Evolutionary conservation across 257 asterid species (phyloP), one percentile per base, ranked within the genome.

Genomic region (Solanum peruvianum): DNA sequence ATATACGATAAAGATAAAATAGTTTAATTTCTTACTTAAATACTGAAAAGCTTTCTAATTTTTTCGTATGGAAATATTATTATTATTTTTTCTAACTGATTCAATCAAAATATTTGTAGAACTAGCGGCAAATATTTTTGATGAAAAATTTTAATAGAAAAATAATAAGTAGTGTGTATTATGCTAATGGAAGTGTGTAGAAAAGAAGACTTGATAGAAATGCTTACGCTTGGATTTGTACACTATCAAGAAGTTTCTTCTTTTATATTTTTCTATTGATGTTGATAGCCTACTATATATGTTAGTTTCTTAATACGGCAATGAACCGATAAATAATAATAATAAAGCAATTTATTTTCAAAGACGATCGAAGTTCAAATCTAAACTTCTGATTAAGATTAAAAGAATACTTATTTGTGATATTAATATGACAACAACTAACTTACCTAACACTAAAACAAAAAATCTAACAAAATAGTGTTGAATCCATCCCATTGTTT

Each of bases 311-410:
- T 42, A 42, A 42, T 76, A 18, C 18, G 23, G 21, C 7, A n/a
- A 14, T n/a, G 21, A 69, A 21, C 0, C 11, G 10, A 69, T 15
- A 31, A 31, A 69, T 9, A 39, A 73, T 8, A 39, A 11, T 2
- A 39, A 7, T 62, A 10, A 62, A 62, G 0, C 1, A n/a, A 4
- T 3, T 62, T 62, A 0, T n/a, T n/a, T n/a, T 11, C 0, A 62
- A 23, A 11, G 8, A 11, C 31, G 2, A 62, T 7, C 2, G 2
- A 1, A 3, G 2, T 1, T 62, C 33, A 62, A 62, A 62, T 1
- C 3, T 4, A 11, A 62, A 4, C 1, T 62, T 62, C 1, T 62
- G 3, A 62, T 62, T n/a, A 23, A 11, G 8, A 52, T 16, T 52
- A 23, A 52, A 52, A 52, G 8, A 16, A 16, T 33, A 52, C 23